These are phyloP conservation scores for Pseudogymnoascus sp. DNA, from an alignment of 2,329 filamentous ascomycete genomes.

Conservation along the genomic window DNA sequence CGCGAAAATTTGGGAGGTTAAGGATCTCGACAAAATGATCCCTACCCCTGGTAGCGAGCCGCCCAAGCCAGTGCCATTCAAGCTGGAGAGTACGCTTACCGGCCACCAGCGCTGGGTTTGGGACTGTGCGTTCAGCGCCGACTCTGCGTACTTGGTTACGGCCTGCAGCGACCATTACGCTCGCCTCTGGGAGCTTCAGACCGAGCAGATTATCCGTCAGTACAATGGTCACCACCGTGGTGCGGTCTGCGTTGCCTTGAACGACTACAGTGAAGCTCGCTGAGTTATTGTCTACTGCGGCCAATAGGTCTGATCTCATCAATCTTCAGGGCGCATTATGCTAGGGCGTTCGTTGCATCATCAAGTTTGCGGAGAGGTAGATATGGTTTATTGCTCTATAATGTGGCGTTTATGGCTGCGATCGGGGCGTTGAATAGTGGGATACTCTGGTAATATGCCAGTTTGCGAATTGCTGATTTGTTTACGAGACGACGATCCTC, in stretches of 20 bases:
- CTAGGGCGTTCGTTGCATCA: background rate
- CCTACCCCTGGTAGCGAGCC: slow-evolving; percentile 17
- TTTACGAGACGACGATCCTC: background rate
- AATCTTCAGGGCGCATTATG: slow-evolving; percentile 1
- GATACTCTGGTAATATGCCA: background rate
- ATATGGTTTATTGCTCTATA: background rate
- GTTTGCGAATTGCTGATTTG: background rate
- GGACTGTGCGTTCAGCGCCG: slow-evolving; percentile 70
- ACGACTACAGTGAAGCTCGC: slow-evolving; percentile 44
- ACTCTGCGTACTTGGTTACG: slow-evolving; percentile 65
- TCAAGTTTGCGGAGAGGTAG: background rate
- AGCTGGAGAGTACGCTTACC: slow-evolving; percentile 60
- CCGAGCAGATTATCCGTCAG: slow-evolving; percentile 62
- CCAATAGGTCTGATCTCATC: slow-evolving; percentile 1
- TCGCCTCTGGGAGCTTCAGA: slow-evolving; percentile 61
- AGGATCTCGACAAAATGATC: slow-evolving; percentile 51
- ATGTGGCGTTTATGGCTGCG: background rate
- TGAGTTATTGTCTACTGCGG: slow-evolving; percentile 12
- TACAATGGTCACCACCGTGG: slow-evolving; percentile 70
- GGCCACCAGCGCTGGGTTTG: slow-evolving; percentile 72
- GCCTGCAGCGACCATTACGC: slow-evolving; percentile 69
- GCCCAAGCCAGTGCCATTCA: slow-evolving; percentile 38
- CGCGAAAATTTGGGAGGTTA: slow-evolving; percentile 90
- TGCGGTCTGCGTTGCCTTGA: slow-evolving; percentile 63
- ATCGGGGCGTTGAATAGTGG: background rate